phyloP scores from a whole-genome alignment of 768 basidiomycete genomes.

The Galerina sulciceps region DNA sequence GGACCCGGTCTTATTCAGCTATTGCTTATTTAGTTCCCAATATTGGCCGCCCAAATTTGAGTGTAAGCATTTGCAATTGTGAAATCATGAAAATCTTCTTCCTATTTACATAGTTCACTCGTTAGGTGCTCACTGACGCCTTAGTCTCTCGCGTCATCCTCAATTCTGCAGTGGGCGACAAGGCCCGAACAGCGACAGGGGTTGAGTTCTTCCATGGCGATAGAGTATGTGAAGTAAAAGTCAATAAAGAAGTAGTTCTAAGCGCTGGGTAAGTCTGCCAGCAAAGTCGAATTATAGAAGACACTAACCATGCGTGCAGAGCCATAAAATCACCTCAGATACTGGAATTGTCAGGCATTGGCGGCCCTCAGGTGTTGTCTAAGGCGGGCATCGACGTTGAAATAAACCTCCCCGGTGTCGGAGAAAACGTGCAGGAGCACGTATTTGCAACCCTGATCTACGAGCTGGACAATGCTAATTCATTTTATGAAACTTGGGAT shows the following conservation, averaged over 20 bases:
- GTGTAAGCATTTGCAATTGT: constrained; percentile 35
- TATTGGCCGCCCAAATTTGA: constrained; percentile 55
- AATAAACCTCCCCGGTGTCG: constrained; percentile 58
- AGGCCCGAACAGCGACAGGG: constrained; percentile 25
- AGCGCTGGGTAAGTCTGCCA: background rate
- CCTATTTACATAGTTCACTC: background rate
- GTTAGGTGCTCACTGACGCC: constrained; percentile 27
- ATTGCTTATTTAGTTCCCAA: constrained; percentile 66
- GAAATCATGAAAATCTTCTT: background rate
- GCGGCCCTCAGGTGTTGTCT: constrained; percentile 50
- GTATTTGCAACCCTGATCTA: constrained; percentile 1
- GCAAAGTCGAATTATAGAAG: background rate
- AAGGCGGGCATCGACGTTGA: constrained; percentile 46
- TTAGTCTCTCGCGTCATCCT: constrained; percentile 16
- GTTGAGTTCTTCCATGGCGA: constrained; percentile 38
- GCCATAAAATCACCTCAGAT: constrained; percentile 48
- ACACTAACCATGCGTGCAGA: background rate
- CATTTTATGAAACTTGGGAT: constrained; percentile 39
- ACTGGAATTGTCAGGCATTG: constrained; percentile 59
- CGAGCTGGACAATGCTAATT: constrained; percentile 10
- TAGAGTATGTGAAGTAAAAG: background rate
- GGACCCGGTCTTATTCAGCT: constrained; percentile 66
- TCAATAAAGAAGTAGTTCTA: background rate
- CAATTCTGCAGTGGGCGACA: background rate
- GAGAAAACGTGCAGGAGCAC: constrained; percentile 43